Evolutionary conservation across 1,284 basidiomycete species (phyloP), one percentile per base, ranked within the genome.

Genomic region (Anthracocystis setariae): DNA sequence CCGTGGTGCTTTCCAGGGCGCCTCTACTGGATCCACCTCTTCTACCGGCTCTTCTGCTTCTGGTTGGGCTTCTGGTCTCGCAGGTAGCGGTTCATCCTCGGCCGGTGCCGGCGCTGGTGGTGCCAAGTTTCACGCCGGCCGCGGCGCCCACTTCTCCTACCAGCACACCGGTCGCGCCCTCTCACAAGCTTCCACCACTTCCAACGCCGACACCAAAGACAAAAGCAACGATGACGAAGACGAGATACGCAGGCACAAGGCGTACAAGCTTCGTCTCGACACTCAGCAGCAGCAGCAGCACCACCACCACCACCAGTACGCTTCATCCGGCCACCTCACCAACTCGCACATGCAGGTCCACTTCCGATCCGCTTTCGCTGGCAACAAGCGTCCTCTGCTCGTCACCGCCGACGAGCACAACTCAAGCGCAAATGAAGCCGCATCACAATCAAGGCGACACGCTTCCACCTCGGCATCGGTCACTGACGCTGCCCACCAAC

Each of bases 91-190:
- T 20, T 72, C 65, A 27, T 69, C 60, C 24, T 59, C 58, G 3
- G 74, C 71, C 10, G 76, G 76, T 18, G 61, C 76, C 7, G 77
- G 77, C 13, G 66, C 69, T 10, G 77, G 77, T 18, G 77, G 77
- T 20, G 77, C 77, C 50, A 79, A 79, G 51, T 79, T 60, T 40
- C 76, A 77, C 29, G 77, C 77, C 25, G 77, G 77, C 23, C 64
- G 77, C 13, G 73, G 76, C 24, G 76, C 77, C 20, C 72, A 79
- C 45, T 76, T 64, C 21, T 63, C 72, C 20, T 79, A 78, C 40
- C 70, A 77, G 52, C 59, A 74, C 50, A 69, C 76, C 18, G 65
- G 74, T 42, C 56, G 74, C 13, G 71, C 74, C 3, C 54, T 78
- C 38, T 76, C 74, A 5, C 75, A 78, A 40, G 76, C 76, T 0